Conservation (phyloP, 352 stramenopile species). For the Phytophthora europaea region DNA sequence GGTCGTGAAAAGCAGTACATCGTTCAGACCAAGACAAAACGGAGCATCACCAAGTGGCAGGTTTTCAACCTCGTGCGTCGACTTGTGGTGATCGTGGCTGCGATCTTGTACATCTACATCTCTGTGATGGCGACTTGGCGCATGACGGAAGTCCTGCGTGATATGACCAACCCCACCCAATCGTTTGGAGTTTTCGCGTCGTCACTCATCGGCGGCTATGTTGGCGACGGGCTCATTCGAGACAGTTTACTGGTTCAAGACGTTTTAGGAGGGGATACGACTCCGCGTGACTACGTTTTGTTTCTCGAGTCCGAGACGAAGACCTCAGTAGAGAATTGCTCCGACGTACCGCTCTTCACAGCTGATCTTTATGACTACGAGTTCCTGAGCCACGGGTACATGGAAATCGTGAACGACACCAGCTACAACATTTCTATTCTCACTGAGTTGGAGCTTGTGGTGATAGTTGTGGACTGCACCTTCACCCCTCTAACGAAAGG, state of each 20-base stretch:
- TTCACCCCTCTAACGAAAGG: constrained; percentile 24
- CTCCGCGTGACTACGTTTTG: constrained; percentile 30
- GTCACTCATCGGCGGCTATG: constrained; percentile 34
- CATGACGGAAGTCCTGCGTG: constrained; percentile 30
- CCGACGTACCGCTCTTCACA: constrained; percentile 6
- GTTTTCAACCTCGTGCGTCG: constrained; percentile 30
- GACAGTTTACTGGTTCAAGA: constrained; percentile 22
- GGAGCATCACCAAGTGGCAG: constrained; percentile 17
- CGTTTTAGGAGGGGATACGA: constrained; percentile 30
- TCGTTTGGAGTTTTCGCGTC: constrained; percentile 6
- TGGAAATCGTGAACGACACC: constrained; percentile 33
- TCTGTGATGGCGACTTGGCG: constrained; percentile 29
- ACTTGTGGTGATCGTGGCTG: constrained; percentile 32
- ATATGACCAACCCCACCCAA: constrained; percentile 22
- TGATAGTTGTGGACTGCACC: constrained; percentile 52
- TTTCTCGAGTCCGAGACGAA: constrained; percentile 23
- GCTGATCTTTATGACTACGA: constrained; percentile 39
- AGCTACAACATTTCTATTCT: constrained; percentile 49
- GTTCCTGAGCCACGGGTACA: constrained; percentile 40
- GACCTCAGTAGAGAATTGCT: constrained; percentile 16
- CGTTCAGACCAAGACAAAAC: not conserved
- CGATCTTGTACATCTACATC: constrained; percentile 39
- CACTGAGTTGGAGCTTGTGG: constrained; percentile 43
- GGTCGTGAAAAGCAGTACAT: not conserved
- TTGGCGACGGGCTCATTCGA: constrained; percentile 33